Conservation (phyloP, 2,329 filamentous ascomycete genomes). For the Neoascochyta sp. region DNA sequence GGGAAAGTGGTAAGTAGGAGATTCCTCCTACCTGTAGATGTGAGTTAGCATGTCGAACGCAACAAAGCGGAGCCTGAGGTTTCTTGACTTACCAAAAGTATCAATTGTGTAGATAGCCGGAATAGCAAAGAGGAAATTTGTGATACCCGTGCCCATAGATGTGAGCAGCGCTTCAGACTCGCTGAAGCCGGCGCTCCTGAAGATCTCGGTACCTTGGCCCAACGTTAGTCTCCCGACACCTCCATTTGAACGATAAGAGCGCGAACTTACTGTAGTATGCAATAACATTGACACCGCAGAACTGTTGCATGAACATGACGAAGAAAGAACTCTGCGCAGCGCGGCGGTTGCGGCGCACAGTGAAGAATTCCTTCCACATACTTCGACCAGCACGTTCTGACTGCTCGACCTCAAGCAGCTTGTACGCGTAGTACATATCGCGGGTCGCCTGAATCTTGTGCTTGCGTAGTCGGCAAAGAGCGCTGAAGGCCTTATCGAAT, state of each 20-base stretch:
- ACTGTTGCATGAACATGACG: conserved; percentile 39
- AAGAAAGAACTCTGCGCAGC: conserved; percentile 33
- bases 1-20: conserved; percentile 47
- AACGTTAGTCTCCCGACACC: background rate
- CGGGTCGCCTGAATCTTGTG: conserved; percentile 53
- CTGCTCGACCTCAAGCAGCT: conserved; percentile 36
- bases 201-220: conserved; percentile 13
- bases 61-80: no score
- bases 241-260: background rate
- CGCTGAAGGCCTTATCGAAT: conserved; percentile 30
- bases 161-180: conserved; percentile 35
- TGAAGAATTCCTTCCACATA: conserved; percentile 33
- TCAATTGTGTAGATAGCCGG: conserved; percentile 47
- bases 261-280: conserved; percentile 19
- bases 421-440: conserved; percentile 52
- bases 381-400: conserved; percentile 32
- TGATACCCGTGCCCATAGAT: conserved; percentile 45
- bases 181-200: conserved; percentile 34
- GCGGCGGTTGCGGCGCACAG: conserved; percentile 32
- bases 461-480: conserved; percentile 51
- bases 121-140: conserved; percentile 47
- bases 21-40: conserved; percentile 43
- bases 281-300: conserved; percentile 32
- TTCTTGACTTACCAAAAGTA: no score
- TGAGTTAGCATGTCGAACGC: no score